Evolutionary conservation across 2,329 filamentous ascomycete species (phyloP).

Genomic region (Colletotrichum sansevieriae): DNA sequence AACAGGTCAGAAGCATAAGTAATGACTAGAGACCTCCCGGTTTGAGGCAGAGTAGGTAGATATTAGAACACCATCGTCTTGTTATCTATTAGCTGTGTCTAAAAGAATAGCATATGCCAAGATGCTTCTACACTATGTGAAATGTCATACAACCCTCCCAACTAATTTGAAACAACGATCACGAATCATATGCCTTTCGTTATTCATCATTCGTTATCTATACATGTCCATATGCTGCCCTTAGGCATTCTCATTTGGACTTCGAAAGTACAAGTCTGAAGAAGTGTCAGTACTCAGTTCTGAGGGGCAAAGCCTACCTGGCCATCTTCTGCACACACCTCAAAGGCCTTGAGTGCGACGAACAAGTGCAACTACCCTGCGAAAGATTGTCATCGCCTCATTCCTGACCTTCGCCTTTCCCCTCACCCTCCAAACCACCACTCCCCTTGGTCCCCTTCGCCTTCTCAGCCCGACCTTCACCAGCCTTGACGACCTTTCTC

Average conservation of each 20-base stretch:
- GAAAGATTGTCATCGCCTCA: conserved; percentile 27
- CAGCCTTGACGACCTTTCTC: conserved; percentile 66
- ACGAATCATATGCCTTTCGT: conserved; percentile 1
- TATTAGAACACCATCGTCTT: no score
- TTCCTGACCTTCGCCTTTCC: conserved; percentile 42
- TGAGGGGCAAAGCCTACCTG: not conserved
- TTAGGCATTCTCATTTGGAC: no score
- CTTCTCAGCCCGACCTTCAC: conserved; percentile 48
- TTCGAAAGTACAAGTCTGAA: not conserved
- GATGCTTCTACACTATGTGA: no score
- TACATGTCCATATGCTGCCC: not conserved
- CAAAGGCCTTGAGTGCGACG: not conserved
- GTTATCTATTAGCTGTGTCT: no score
- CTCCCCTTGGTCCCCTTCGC: conserved; percentile 10
- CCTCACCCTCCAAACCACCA: conserved; percentile 25
- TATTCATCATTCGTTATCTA: conserved; percentile 22
- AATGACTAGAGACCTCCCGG: no score
- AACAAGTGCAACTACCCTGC: no score
- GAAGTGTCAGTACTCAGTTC: fast-evolving
- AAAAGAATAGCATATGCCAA: no score
- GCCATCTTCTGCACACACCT: not conserved
- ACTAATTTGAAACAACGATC: not conserved
- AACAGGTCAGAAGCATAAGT: no score
- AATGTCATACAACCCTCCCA: not conserved
- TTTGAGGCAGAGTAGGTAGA: no score